A percentile compares a stretch with the other conserved stretches of the same genome.
Evolutionary conservation across 345 rosid genomes (phyloP).

Genomic region (Brassica napus): DNA sequence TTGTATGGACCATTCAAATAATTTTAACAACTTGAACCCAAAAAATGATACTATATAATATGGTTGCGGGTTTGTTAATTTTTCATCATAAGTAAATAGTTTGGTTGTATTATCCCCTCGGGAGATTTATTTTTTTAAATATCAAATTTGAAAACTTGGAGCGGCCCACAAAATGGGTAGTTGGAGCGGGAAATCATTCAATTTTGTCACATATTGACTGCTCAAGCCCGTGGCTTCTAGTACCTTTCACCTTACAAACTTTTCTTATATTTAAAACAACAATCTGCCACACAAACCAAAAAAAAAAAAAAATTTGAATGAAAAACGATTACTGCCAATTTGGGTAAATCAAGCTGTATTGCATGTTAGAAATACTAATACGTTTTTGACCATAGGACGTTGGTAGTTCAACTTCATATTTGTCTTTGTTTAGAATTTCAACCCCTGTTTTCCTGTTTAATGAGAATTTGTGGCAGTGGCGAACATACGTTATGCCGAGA

Average conservation of each 20-base stretch:
- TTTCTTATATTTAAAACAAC: constrained; percentile 9
- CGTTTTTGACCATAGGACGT: not conserved
- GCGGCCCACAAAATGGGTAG: constrained; percentile 18
- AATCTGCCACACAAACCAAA: not conserved
- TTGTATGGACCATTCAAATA: not conserved
- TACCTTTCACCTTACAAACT: constrained; percentile 6
- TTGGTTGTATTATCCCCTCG: constrained; percentile 25
- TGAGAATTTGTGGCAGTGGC: not conserved
- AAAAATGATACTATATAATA: not conserved
- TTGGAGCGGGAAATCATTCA: constrained; percentile 40
- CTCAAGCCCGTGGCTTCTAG: constrained; percentile 19
- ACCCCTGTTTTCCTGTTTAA: not conserved
- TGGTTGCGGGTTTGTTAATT: not conserved
- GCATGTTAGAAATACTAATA: not conserved
- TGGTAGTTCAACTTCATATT: not conserved
- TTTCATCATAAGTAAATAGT: not conserved
- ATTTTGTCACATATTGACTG: constrained; percentile 33
- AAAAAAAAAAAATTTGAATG: not conserved
- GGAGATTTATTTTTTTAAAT: not conserved
- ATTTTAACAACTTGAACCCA: not conserved
- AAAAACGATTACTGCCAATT: not conserved
- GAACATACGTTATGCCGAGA: too few relatives aligned
- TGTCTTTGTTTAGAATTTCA: not conserved
- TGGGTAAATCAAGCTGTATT: constrained; percentile 5
- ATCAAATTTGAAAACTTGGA: constrained; percentile 28